phyloP scores from a whole-genome alignment of 129 eudicot species.

The Escallonia rubra region DNA sequence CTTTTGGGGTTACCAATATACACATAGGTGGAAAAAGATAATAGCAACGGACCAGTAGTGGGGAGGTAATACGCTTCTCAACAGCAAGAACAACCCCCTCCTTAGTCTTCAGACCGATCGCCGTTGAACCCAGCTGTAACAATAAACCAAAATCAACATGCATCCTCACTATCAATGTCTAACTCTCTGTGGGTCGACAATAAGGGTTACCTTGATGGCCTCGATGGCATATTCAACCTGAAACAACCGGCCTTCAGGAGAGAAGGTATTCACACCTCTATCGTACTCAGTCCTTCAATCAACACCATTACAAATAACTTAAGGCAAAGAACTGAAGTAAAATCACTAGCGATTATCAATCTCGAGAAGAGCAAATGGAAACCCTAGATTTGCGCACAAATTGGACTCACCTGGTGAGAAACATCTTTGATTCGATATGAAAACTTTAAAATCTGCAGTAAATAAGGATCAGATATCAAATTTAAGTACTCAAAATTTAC shows the following conservation, averaged over 20 bases:
- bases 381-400: conserved; percentile 18
- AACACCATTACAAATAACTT: neutral
- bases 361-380: neutral
- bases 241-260: conserved; percentile 89
- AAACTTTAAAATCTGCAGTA: conserved; percentile 13
- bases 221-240: conserved; percentile 95
- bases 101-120: conserved; percentile 79
- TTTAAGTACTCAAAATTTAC: too few species aligned
- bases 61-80: conserved; percentile 78
- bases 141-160: conserved; percentile 8
- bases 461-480: neutral
- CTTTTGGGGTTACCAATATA: too few species aligned
- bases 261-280: conserved; percentile 87
- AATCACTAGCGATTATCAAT: too few species aligned
- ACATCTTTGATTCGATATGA: conserved; percentile 43
- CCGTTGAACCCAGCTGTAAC: conserved; percentile 76
- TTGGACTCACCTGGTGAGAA: conserved; percentile 67
- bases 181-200: too few species aligned
- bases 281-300: conserved; percentile 78
- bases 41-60: conserved; percentile 46
- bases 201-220: conserved; percentile 59
- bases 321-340: neutral
- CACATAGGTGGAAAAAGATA: too few species aligned
- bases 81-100: conserved; percentile 87
- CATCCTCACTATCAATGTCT: neutral